These are phyloP conservation scores for Lathyrus oleraceus DNA, from an alignment of 306 rosid genomes.

Conservation along the genomic window DNA sequence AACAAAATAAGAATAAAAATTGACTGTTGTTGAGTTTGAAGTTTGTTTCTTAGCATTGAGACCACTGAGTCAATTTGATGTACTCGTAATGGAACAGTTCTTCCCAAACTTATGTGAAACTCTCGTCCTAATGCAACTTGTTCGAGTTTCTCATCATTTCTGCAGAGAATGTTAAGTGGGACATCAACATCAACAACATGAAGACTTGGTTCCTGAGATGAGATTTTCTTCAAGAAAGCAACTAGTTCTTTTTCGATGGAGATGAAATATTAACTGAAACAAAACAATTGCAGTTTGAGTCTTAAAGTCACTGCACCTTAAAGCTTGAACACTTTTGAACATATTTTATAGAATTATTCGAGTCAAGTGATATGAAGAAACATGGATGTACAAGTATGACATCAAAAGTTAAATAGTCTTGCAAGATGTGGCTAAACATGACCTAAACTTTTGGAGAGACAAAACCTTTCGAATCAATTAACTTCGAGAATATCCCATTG, in stretches of 20 bases:
- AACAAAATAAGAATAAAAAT: slow-evolving; percentile 15
- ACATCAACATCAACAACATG: slow-evolving; percentile 66
- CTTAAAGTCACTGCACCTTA: slow-evolving; percentile 13
- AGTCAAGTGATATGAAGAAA: slow-evolving; percentile 1
- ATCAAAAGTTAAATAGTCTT: neutral
- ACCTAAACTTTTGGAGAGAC: neutral
- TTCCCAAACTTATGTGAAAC: slow-evolving; percentile 82
- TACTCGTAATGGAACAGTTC: slow-evolving; percentile 81
- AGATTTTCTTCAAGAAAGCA: slow-evolving; percentile 59
- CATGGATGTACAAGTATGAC: neutral
- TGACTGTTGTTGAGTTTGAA: slow-evolving; percentile 66
- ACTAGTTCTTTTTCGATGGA: slow-evolving; percentile 62
- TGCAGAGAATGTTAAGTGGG: slow-evolving; percentile 59
- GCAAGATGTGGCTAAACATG: slow-evolving; percentile 1
- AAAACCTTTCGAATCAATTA: slow-evolving; percentile 12
- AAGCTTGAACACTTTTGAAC: neutral
- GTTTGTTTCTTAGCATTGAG: slow-evolving; percentile 79
- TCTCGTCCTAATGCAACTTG: slow-evolving; percentile 69
- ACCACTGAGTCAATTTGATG: slow-evolving; percentile 87
- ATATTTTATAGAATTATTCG: neutral
- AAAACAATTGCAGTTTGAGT: slow-evolving; percentile 15
- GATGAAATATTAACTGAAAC: slow-evolving; percentile 65
- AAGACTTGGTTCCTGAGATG: slow-evolving; percentile 62
- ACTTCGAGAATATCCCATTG: neutral
- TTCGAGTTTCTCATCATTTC: slow-evolving; percentile 65